A percentile compares a stretch with the other conserved stretches of the same genome.
Conservation (phyloP, 495 filamentous ascomycete species). For the Neurospora terricola region DNA sequence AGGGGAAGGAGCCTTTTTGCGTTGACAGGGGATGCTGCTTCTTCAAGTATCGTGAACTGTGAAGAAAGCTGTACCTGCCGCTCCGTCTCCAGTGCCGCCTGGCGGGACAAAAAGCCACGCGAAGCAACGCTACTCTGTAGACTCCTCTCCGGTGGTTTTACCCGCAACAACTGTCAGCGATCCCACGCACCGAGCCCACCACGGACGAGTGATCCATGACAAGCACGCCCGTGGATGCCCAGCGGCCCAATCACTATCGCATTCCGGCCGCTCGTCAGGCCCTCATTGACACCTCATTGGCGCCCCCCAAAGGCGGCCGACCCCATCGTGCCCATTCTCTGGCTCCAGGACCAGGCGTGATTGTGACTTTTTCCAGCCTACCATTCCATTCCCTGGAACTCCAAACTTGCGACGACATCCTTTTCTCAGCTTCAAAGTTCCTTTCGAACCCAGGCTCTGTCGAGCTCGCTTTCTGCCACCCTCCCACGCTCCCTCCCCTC, state of each 20-base stretch:
- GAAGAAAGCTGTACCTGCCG: background rate
- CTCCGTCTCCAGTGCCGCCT: background rate
- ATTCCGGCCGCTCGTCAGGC: background rate
- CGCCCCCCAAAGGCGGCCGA: background rate
- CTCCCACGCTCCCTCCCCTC: background rate
- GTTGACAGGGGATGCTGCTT: background rate
- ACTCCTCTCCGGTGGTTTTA: background rate
- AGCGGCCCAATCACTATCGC: background rate
- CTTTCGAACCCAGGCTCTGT: background rate
- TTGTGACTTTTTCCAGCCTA: background rate
- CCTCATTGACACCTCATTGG: background rate
- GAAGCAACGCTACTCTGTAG: background rate
- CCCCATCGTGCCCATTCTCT: background rate
- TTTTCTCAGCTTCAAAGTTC: background rate
- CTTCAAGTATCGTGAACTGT: background rate
- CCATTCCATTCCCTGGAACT: background rate
- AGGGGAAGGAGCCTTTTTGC: background rate
- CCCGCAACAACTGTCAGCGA: background rate
- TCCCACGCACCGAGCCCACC: background rate
- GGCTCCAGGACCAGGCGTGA: background rate
- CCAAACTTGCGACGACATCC: background rate
- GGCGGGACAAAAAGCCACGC: background rate
- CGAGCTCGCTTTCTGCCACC: background rate
- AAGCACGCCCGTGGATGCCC: background rate
- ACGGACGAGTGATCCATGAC: background rate